Evolutionary conservation across 1,284 basidiomycete genomes (phyloP).

Genomic region (Hypsizygus ulmarius): DNA sequence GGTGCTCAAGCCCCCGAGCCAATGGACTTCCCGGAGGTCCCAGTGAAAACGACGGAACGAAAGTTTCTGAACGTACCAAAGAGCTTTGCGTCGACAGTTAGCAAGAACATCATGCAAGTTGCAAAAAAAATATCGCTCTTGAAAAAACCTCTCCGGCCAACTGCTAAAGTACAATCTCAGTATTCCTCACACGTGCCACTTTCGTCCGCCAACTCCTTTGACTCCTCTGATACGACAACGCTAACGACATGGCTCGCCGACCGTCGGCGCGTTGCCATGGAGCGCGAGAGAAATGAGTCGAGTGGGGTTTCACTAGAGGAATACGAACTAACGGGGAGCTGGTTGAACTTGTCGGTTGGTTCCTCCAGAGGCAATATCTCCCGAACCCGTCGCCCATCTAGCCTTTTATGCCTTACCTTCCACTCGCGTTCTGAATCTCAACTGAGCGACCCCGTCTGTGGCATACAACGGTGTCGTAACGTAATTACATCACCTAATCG

Average conservation of each 20-base stretch:
- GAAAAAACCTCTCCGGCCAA: conserved; percentile 5
- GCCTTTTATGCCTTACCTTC: neutral
- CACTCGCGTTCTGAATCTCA: conserved; percentile 3
- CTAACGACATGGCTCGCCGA: conserved; percentile 38
- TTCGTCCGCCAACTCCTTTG: conserved; percentile 17
- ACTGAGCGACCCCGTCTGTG: conserved; percentile 1
- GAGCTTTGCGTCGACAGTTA: conserved; percentile 20
- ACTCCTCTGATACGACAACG: conserved; percentile 34
- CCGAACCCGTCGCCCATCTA: neutral
- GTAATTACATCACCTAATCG: neutral
- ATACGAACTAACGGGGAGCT: conserved; percentile 48
- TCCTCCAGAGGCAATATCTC: neutral
- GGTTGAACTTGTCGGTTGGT: conserved; percentile 34
- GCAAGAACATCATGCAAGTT: conserved; percentile 13
- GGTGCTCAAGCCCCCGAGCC: conserved; percentile 42
- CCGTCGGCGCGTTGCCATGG: conserved; percentile 23
- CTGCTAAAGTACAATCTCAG: conserved; percentile 1
- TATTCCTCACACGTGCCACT: conserved; percentile 9
- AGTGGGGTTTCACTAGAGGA: conserved; percentile 29
- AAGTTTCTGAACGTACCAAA: conserved; percentile 21
- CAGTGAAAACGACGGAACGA: neutral
- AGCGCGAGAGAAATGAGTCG: conserved; percentile 13
- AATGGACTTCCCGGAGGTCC: conserved; percentile 8
- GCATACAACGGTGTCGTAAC: neutral
- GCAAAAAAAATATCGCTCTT: conserved; percentile 9